Evolutionary conservation across 768 basidiomycete species (phyloP), one percentile per base, ranked within the genome.

Genomic region (Mycena epipterygia): DNA sequence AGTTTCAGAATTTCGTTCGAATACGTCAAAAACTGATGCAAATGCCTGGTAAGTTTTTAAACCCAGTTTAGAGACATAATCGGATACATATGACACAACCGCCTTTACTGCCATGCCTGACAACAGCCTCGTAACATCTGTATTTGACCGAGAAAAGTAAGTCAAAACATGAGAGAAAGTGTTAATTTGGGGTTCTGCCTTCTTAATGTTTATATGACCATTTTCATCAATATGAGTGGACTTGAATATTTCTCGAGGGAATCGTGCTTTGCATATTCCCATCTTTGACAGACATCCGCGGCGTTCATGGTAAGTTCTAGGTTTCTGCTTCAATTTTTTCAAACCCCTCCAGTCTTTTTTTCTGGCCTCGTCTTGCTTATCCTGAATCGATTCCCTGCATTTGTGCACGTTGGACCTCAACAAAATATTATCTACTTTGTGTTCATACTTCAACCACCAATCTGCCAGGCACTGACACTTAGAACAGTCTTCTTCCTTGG

Each of bases 181-280:
- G 16, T 61, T 68, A 16, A 68, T 2, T 5, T 46, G 3, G 1
- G 51, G 16, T 25, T 68, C 67, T 0, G 0, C 0, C 2, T 68
- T 30, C 25, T 56, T 53, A 4, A 68, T 25, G 13, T 53, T 46
- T 0, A 81, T 16, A n/a, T 61, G 64, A 2, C 68, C 72, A 21
- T 63, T 41, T 11, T n/a, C 13, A 51, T 81, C 81, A 2, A 80
- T 69, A 6, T 25, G 12, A 5, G 77, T 76, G 0, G 58, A 23
- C n/a, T 23, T 6, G 30, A 41, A 33, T 1, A 60, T 41, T 14
- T 69, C 68, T 23, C 78, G 49, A 1, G 79, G 80, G 65, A 79
- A 81, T 0, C 79, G 56, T 2, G 72, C 62, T 59, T 75, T 73
- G 53, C 79, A 80, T 12, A 59, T 56, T 12, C 65, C 30, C 1